Conservation (phyloP, 208 protist genomes). For the Trypanosoma mega region DNA sequence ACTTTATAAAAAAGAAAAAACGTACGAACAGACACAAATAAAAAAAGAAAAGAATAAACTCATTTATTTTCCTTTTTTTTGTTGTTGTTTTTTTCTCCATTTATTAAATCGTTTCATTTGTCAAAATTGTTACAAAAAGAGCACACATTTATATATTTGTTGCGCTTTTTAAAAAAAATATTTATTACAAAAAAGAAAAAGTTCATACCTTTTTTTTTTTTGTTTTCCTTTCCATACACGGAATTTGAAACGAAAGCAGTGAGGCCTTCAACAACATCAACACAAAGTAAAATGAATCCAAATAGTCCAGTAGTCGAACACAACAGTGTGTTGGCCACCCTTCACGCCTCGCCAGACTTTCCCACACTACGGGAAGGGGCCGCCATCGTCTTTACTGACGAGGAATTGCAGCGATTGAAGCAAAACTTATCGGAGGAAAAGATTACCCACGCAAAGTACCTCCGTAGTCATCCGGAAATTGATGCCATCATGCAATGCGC, state of each 20-base stretch:
- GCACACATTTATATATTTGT: too few species aligned
- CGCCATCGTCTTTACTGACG: slow-evolving; percentile 50
- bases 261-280: too few species aligned
- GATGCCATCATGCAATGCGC: slow-evolving; percentile 53
- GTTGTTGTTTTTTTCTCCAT: slow-evolving; percentile 19
- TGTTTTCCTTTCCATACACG: background rate
- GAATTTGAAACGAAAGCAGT: too few species aligned
- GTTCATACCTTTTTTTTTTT: background rate
- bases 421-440: slow-evolving; percentile 61
- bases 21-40: background rate
- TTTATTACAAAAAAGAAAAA: slow-evolving; percentile 14
- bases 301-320: too few species aligned
- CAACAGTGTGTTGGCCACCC: too few species aligned
- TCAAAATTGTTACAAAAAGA: slow-evolving; percentile 16
- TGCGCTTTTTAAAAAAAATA: too few species aligned
- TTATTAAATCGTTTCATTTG: slow-evolving; percentile 7
- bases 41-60: slow-evolving; percentile 4
- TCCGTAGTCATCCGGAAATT: slow-evolving; percentile 80
- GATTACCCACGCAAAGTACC: slow-evolving; percentile 78
- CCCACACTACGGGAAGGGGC: slow-evolving; percentile 64
- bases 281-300: too few species aligned
- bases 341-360: slow-evolving; percentile 19
- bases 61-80: slow-evolving; percentile 22
- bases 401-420: slow-evolving; percentile 57
- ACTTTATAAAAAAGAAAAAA: too few species aligned